Base-by-base conservation (phyloP, 768 basidiomycete species). In the Tylopilus subfusipes region DNA sequence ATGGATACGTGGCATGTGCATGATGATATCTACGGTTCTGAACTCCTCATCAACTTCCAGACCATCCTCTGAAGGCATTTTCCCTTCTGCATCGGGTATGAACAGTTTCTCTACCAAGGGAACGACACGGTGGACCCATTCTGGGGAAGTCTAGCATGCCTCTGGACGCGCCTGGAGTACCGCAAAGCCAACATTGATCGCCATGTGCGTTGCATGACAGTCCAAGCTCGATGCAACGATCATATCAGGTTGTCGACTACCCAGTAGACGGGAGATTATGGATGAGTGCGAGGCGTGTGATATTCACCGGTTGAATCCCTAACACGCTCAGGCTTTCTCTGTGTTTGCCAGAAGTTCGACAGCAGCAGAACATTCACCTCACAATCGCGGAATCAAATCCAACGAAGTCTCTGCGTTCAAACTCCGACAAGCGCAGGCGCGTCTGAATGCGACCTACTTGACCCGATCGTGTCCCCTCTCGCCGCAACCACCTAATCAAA, bases 1-100 rank as follows among this genome's bases (percentile, higher is more conserved):
- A 22, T 56, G 42, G 18, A 56, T 56, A 21, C 55, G 55, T 4
- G 55, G 55, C 53, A 54, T 56, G 29, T 39, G 52, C 22, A 55
- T 47, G 42, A 56, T 33, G 36, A 56, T 49, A 39, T 55, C 49
- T 47, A 55, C 49, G 11, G 30, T 31, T 11, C 29, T 56, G 36
- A 56, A 56, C 39, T 56, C 55, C 5, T 54, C 55, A 30, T 47
- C 55, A 36, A 49, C 42, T 18, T 56, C 53, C 21, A 42, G 9
- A 22, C 55, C 47, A 5, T 48, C 36, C 42, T 49, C 52, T 27
- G 24, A 11, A 3, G 44, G 42, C 5, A 10, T 16, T 27, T 49
- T 44, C 29, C 55, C 53, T 19, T 44, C 24, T 18, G 46, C 47
- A n/a, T 55, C 33, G 11, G 55, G 55, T 25, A 56, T 38, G 24